Conservation (phyloP, 1,284 basidiomycete genomes). For the Cystobasidium pallidum region DNA sequence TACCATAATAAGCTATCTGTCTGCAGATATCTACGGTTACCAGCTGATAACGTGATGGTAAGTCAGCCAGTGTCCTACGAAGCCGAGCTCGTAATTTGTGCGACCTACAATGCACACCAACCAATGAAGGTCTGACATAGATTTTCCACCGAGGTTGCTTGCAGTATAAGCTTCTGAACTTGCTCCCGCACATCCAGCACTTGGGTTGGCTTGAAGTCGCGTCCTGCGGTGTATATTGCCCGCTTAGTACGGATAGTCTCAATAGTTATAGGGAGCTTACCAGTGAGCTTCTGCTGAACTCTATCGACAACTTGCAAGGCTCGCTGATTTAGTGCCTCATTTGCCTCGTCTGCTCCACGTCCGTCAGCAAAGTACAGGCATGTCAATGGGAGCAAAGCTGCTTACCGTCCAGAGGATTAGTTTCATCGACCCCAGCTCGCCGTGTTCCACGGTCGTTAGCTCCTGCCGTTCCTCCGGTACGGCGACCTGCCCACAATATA, state of each 20-base stretch:
- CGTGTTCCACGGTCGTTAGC: slow-evolving; percentile 51
- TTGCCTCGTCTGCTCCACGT: slow-evolving; percentile 60
- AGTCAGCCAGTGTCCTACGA: too few species aligned
- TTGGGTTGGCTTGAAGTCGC: slow-evolving; percentile 83
- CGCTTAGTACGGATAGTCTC: neutral
- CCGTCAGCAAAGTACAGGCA: too few species aligned
- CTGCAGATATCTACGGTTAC: neutral
- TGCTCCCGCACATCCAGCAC: slow-evolving; percentile 67
- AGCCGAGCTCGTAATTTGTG: too few species aligned
- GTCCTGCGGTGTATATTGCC: slow-evolving; percentile 61
- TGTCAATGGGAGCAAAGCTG: neutral
- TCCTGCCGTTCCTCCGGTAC: slow-evolving; percentile 10
- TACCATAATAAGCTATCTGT: too few species aligned
- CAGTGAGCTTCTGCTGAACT: slow-evolving; percentile 86
- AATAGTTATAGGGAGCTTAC: slow-evolving; percentile 52
- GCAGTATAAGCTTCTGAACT: slow-evolving; percentile 78
- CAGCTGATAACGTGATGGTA: neutral
- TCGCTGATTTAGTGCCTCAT: slow-evolving; percentile 83
- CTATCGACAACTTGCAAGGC: slow-evolving; percentile 89
- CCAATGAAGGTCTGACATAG: slow-evolving; percentile 94
- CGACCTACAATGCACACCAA: slow-evolving; percentile 64
- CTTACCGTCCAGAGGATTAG: slow-evolving; percentile 58
- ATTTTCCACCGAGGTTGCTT: slow-evolving; percentile 89
- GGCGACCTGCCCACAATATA: neutral
- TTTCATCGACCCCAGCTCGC: slow-evolving; percentile 56